Percentiles rank a stretch among this genome's conserved stretches.
phyloP scores from a whole-genome alignment of 179 eudicot species.

The Beta lomatogona region DNA sequence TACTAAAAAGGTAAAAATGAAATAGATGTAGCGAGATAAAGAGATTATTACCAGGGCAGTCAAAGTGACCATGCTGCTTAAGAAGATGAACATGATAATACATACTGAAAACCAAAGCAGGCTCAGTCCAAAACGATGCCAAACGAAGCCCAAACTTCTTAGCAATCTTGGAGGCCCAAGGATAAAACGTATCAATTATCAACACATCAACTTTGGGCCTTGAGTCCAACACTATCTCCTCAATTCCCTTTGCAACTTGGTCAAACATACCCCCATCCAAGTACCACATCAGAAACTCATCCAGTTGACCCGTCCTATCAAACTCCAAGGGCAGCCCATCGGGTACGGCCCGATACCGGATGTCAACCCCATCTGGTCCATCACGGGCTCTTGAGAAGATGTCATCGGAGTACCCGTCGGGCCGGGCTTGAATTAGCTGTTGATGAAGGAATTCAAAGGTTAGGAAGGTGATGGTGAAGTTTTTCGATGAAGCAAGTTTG shows the following conservation, averaged over 20 bases:
- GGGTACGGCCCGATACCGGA: conserved; percentile 40
- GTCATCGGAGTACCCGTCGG: conserved; percentile 22
- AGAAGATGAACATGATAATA: conserved; percentile 43
- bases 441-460: conserved; percentile 58
- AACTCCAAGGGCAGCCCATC: conserved; percentile 45
- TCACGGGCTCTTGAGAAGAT: conserved; percentile 42
- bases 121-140: conserved; percentile 52
- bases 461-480: conserved; percentile 73
- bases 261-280: conserved; percentile 38
- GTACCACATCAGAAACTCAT: conserved; percentile 25
- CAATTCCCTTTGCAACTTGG: conserved; percentile 32
- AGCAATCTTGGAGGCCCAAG: conserved; percentile 43
- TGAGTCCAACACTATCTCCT: conserved; percentile 13
- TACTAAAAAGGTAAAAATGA: too few species aligned
- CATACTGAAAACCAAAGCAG: conserved; percentile 39
- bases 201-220: conserved; percentile 26
- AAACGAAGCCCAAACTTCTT: conserved; percentile 30
- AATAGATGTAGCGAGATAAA: not conserved
- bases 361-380: conserved; percentile 45
- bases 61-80: conserved; percentile 36
- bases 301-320: conserved; percentile 26
- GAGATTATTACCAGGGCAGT: conserved; percentile 25
- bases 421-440: conserved; percentile 35
- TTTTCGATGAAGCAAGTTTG: conserved; percentile 59
- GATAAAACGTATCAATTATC: conserved; percentile 43